These are phyloP conservation scores for Aureobasidium mangrovei DNA, from an alignment of 2,329 filamentous ascomycete species.

Conservation along the genomic window DNA sequence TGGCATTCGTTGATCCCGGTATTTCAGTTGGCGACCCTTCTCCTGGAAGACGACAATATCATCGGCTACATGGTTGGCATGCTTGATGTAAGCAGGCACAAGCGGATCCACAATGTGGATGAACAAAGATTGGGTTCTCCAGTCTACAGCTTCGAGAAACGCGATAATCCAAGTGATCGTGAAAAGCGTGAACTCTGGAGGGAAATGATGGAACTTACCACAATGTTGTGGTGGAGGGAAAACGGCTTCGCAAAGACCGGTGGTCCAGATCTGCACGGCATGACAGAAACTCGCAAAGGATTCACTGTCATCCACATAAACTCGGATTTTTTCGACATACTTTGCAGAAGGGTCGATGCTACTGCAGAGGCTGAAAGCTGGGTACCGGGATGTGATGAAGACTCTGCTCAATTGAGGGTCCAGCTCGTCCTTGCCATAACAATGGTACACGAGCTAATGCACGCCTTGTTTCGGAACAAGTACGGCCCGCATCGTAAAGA, in stretches of 20 bases:
- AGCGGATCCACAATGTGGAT: background rate
- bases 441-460: conserved; percentile 8
- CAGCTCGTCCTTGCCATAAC: conserved; percentile 1
- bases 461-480: background rate
- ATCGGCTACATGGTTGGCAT: background rate
- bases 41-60: background rate
- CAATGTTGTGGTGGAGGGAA: background rate
- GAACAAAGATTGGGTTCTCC: background rate
- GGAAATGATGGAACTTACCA: background rate
- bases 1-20: background rate
- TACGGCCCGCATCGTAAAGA: background rate
- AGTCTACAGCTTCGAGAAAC: background rate
- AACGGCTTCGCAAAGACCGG: background rate
- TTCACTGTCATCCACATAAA: background rate
- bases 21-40: background rate
- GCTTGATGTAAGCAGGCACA: background rate
- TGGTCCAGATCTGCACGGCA: background rate
- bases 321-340: background rate
- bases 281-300: too few species aligned
- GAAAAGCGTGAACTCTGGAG: background rate
- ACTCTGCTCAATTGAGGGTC: background rate
- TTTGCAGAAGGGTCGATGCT: background rate
- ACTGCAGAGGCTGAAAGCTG: background rate
- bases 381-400: background rate
- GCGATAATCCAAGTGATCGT: background rate